Evolutionary conservation across 2,329 filamentous ascomycete species (phyloP), one percentile per base, ranked within the genome.

Genomic region (Hortaea werneckii): DNA sequence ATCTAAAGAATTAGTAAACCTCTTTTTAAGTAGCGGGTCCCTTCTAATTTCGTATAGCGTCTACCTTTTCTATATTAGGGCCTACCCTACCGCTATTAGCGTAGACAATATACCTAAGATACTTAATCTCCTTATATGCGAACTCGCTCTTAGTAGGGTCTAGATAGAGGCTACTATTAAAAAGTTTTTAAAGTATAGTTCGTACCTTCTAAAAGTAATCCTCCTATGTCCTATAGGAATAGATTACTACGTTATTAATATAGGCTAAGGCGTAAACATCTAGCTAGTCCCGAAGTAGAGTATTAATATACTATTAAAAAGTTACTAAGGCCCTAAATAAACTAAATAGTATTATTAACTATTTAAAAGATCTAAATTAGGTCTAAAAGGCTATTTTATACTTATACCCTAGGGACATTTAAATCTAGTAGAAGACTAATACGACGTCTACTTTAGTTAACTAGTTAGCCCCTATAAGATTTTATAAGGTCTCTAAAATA

Each of bases 1-100:
- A 49, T 42, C 45, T 38, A 5, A 45, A 41, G 29, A 62, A 58
- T 11, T 52, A 50, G 54, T 40, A 38, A 57, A 62, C 6, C 29
- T 35, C 39, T 53, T 48, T 9, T 34, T 42, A 38, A 12, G 37
- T 46, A 11, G 10, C 39, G 30, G 32, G 44, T 4, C 10, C 30
- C 32, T 38, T 20, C 44, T 46, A 46, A 4, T 42, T 40, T 2
- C 26, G 5, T 4, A 46, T 35, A 26, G 29, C 20, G 6, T 35
- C 8, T 20, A 42, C 5, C 41, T 42, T 42, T 13, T 42, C 8
- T 8, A 5, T 3, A 30, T 42, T 10, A 57, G 40, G n/a, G 54
- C 54, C 20, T 54, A 50, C 4, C 54, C 37, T 29, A 37, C 45
- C 26, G 27, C 12, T 37, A 43, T 50, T 35, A 28, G 42, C 37